Evolutionary conservation across 805 yeast species (phyloP).

Genomic region (Pachysolen tannophilus): DNA sequence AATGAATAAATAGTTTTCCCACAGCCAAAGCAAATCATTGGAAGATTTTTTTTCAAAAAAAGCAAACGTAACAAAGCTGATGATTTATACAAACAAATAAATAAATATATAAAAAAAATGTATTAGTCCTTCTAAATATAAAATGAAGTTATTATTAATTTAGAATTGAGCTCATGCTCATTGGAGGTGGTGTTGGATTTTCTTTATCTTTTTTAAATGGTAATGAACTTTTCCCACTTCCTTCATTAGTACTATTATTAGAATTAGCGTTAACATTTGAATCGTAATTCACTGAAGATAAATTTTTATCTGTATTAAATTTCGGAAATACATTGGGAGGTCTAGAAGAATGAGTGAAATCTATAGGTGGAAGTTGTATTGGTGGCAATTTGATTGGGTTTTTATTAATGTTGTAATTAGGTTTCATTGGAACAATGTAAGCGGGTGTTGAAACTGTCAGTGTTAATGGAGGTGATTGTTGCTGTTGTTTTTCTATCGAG

Average conservation of each 20-base stretch:
- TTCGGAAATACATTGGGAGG: not conserved
- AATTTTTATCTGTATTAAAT: not conserved
- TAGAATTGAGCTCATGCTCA: conserved; percentile 8
- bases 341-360: conserved; percentile 4
- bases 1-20: too few species aligned
- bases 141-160: too few species aligned
- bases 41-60: too few species aligned
- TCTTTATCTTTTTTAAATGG: not conserved
- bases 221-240: not conserved
- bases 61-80: too few species aligned
- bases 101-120: too few species aligned
- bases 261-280: not conserved
- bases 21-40: too few species aligned
- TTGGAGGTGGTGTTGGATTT: conserved; percentile 1
- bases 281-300: not conserved
- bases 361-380: conserved; percentile 3
- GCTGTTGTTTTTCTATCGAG: not conserved
- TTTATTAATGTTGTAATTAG: not conserved
- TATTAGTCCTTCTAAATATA: too few species aligned
- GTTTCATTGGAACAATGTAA: not conserved
- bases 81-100: too few species aligned
- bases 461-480: not conserved
- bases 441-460: not conserved
- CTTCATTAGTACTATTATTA: not conserved
- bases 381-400: conserved; percentile 6